These are phyloP conservation scores for Aspergillus uvarum DNA, from an alignment of 2,329 filamentous ascomycete species.

Conservation along the genomic window DNA sequence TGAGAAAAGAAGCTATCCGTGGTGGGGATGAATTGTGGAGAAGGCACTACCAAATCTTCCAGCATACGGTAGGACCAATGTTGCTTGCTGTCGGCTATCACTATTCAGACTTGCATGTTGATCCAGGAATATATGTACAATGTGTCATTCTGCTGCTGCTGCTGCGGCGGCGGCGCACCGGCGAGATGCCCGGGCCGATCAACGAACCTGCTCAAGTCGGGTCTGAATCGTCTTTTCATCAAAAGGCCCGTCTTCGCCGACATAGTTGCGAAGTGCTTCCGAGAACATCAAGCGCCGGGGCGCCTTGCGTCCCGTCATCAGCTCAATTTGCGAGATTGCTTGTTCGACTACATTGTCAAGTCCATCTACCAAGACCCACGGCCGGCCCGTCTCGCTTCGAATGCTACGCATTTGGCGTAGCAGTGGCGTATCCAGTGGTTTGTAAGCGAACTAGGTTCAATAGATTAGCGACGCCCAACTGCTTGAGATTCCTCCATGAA, in stretches of 20 bases:
- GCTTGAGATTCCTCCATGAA: neutral
- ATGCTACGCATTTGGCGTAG: conserved; percentile 65
- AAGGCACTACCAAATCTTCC: neutral
- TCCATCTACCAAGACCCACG: conserved; percentile 73
- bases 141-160: neutral
- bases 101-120: neutral
- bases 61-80: neutral
- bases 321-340: conserved; percentile 77
- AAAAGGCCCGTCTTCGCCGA: conserved; percentile 35
- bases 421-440: conserved; percentile 69
- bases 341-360: conserved; percentile 75
- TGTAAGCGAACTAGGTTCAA: conserved; percentile 57
- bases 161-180: neutral
- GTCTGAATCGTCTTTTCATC: conserved; percentile 41
- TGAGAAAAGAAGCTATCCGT: neutral
- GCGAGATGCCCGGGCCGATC: conserved; percentile 10
- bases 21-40: no score
- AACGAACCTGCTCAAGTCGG: conserved; percentile 31
- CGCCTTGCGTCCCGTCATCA: conserved; percentile 73
- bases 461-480: conserved; percentile 9
- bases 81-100: neutral
- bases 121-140: neutral
- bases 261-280: conserved; percentile 52
- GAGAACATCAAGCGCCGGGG: conserved; percentile 70
- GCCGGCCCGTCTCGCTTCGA: conserved; percentile 52